A percentile compares a stretch with the other conserved stretches of the same genome.
Evolutionary conservation across 2,329 filamentous ascomycete genomes (phyloP).

Genomic region (Sporothrix variecibatus): DNA sequence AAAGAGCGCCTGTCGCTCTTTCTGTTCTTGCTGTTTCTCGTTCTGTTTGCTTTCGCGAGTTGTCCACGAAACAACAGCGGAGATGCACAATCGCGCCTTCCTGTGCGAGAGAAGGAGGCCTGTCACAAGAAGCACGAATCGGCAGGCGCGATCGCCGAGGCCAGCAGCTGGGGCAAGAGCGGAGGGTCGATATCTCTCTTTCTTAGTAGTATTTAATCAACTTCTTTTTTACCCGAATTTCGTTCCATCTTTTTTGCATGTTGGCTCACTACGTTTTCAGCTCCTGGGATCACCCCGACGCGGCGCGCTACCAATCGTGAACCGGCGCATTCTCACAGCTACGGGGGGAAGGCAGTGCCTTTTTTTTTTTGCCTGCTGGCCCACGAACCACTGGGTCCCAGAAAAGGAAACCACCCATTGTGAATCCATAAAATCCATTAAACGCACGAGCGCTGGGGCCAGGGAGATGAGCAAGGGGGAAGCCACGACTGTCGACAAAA

Average conservation of each 20-base stretch:
- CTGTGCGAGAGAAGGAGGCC: background rate
- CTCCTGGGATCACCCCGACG: slow-evolving; percentile 18
- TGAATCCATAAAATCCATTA: slow-evolving; percentile 5
- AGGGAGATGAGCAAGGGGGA: slow-evolving; percentile 17
- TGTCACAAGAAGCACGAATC: slow-evolving; percentile 3
- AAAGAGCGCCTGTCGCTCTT: background rate
- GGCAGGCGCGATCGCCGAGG: slow-evolving; percentile 25
- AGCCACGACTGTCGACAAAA: background rate
- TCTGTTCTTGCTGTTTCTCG: background rate
- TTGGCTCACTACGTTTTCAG: slow-evolving; percentile 17
- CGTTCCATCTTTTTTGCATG: background rate
- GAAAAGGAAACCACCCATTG: background rate
- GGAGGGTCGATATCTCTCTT: background rate
- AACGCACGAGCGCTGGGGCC: background rate
- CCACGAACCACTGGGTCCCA: background rate
- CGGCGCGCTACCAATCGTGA: slow-evolving; percentile 9
- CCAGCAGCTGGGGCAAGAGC: slow-evolving; percentile 3
- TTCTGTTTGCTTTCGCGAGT: background rate
- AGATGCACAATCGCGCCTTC: slow-evolving; percentile 7
- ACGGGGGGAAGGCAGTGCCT: background rate
- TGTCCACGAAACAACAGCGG: background rate
- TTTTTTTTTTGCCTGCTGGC: background rate
- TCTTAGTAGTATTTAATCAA: background rate
- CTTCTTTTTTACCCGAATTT: background rate
- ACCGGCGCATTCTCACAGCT: slow-evolving; percentile 3